Evolutionary conservation across 2,329 filamentous ascomycete species (phyloP).

Genomic region (Pseudomassariella vexata): DNA sequence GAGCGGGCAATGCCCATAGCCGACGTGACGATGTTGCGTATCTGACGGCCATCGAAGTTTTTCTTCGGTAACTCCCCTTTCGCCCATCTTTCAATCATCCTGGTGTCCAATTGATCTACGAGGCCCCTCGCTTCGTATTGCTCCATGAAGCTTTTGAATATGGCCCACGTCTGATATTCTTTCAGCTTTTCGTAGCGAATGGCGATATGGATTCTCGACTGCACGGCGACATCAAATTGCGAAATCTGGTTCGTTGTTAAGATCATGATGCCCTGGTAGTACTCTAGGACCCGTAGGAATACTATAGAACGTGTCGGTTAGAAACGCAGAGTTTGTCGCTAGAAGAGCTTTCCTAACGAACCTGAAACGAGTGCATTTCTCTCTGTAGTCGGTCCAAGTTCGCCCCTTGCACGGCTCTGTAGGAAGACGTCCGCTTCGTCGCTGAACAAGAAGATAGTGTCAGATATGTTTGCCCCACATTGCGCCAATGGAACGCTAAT

Average conservation of each 20-base stretch:
- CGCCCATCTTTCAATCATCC: too few relatives aligned
- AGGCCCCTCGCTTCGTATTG: too few relatives aligned
- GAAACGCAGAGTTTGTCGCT: background rate
- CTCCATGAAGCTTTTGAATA: too few relatives aligned
- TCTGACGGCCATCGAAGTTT: slow-evolving; percentile 34
- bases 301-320: slow-evolving; percentile 9
- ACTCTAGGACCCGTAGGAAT: slow-evolving; percentile 10
- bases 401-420: slow-evolving; percentile 25
- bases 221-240: slow-evolving; percentile 18
- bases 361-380: slow-evolving; percentile 30
- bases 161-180: too few relatives aligned
- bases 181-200: slow-evolving; percentile 10
- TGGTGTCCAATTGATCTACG: too few relatives aligned
- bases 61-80: too few relatives aligned
- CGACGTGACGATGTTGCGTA: slow-evolving; percentile 34
- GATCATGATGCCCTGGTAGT: slow-evolving; percentile 11
- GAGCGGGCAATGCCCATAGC: too few relatives aligned
- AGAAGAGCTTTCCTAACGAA: background rate
- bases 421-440: slow-evolving; percentile 35
- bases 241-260: slow-evolving; percentile 19
- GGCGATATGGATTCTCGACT: slow-evolving; percentile 17
- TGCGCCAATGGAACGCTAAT: too few relatives aligned
- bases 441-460: too few relatives aligned
- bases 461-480: too few relatives aligned
- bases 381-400: slow-evolving; percentile 24